These are phyloP conservation scores for Fraxinus excelsior DNA, from an alignment of 257 asterid genomes.

Conservation along the genomic window DNA sequence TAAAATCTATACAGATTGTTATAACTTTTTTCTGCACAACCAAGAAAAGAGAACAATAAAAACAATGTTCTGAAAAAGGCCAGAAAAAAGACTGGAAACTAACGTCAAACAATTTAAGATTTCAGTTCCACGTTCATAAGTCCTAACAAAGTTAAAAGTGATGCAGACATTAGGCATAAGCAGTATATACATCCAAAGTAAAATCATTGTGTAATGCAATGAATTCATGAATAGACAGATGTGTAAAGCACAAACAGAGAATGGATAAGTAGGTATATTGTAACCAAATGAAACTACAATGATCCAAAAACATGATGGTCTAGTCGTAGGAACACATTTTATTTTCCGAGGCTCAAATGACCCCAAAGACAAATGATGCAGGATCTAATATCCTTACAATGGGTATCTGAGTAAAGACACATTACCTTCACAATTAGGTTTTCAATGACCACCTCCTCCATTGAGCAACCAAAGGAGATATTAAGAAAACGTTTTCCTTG, in stretches of 20 bases:
- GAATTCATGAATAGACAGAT: neutral
- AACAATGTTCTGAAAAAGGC: neutral
- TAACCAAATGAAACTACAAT: conserved; percentile 8
- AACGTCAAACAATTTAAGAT: neutral
- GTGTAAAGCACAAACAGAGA: neutral
- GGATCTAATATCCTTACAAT: conserved; percentile 15
- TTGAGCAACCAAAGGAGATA: conserved; percentile 78
- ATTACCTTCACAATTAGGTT: conserved; percentile 84
- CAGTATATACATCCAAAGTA: neutral
- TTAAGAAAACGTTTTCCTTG: conserved; percentile 78
- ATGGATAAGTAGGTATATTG: neutral
- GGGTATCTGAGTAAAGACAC: conserved; percentile 19
- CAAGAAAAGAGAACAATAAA: neutral
- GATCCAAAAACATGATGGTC: conserved; percentile 4
- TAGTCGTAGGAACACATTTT: neutral
- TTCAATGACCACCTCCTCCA: conserved; percentile 79
- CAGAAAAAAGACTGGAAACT: neutral
- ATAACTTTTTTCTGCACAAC: neutral
- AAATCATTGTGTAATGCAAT: neutral
- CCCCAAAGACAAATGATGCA: neutral
- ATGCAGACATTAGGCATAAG: neutral
- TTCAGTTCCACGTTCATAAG: neutral
- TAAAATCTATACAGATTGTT: neutral
- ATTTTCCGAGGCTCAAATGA: conserved; percentile 4
- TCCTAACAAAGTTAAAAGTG: conserved; percentile 1